These are phyloP conservation scores for Eimeria acervulina DNA, from an alignment of 169 alveolate species.

Conservation along the genomic window DNA sequence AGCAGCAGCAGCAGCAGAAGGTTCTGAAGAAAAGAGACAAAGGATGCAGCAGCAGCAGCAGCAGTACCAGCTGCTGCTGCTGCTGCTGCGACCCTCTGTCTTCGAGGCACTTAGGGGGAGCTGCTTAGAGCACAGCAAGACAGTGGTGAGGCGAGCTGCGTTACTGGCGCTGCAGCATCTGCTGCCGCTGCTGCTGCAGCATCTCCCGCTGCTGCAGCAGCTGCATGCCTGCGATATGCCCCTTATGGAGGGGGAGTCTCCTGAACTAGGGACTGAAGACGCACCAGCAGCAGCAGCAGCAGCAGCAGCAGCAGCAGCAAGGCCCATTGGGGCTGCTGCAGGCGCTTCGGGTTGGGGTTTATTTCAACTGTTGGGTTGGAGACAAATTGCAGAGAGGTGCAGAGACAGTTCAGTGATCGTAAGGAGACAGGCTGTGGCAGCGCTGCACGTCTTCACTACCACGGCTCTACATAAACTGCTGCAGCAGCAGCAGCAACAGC, in stretches of 20 bases:
- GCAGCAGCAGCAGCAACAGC: constrained; percentile 54
- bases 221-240: not conserved
- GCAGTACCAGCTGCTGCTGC: constrained; percentile 52
- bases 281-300: not conserved
- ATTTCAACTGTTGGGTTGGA: constrained; percentile 1
- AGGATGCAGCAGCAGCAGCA: not conserved
- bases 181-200: constrained; percentile 78
- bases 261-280: not conserved
- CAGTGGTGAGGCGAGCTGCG: constrained; percentile 55
- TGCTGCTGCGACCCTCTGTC: constrained; percentile 57
- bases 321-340: not conserved
- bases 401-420: constrained; percentile 63
- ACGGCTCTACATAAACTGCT: constrained; percentile 33
- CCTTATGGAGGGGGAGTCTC: not conserved
- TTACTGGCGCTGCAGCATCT: constrained; percentile 60
- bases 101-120: not conserved
- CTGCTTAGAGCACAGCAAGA: constrained; percentile 71
- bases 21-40: not conserved
- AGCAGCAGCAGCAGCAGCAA: constrained; percentile 54
- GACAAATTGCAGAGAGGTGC: not conserved
- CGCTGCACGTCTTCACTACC: constrained; percentile 20
- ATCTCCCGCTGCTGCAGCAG: constrained; percentile 68
- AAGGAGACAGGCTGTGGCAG: constrained; percentile 48
- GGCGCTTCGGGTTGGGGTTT: not conserved
- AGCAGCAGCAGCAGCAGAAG: not conserved